Base-by-base conservation (phyloP, 495 filamentous ascomycete species). In the Daldinia caldariorum region DNA sequence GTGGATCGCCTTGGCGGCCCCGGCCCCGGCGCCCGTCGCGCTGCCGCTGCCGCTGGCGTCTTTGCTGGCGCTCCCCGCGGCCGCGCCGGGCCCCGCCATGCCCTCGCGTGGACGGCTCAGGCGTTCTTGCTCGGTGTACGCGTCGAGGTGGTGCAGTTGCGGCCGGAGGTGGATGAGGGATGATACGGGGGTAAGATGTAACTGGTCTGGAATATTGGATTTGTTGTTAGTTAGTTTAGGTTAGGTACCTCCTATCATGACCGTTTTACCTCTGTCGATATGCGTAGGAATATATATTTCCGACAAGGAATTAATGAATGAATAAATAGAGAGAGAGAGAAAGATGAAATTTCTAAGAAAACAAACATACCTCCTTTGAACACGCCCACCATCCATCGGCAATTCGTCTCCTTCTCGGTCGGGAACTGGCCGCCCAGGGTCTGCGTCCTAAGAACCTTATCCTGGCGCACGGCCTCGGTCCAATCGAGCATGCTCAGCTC, bases 131-230 rank as follows among this genome's bases (percentile, higher is more conserved):
- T 83, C 81, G 34, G 80, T 53, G 18, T 69, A 67, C 3, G 83
- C 83, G 72, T 85, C 83, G 73, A 85, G 61, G 78, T 85, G 79
- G 79, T 83, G 81, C 3, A 77, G 73, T 49, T 82, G 77, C 8
- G 83, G 81, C 29, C 82, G 82, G 14, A 85, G 80, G 58, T 80
- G 75, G 69, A 85, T 77, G 34, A 83, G 58, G 35, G 79, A 74
- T 50, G 80, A 77, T 16, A 80, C 79, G 49, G 83, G 83, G 47
- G 82, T 84, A 7, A 85, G 79, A 57, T 85, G 79, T 57, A 85
- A 72, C 71, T 83, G 79, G 58, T 82, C 82, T 84, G 63, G 14
- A 13, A n/a, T n/a, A n/a, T n/a, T n/a, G n/a, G 34, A 54, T 29
- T 4, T 43, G 6, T 16, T 50, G 56, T 71, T 71, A 66, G 62